Base-by-base conservation (phyloP, 2,329 filamentous ascomycete species). In the Rhinocladiella mackenziei region DNA sequence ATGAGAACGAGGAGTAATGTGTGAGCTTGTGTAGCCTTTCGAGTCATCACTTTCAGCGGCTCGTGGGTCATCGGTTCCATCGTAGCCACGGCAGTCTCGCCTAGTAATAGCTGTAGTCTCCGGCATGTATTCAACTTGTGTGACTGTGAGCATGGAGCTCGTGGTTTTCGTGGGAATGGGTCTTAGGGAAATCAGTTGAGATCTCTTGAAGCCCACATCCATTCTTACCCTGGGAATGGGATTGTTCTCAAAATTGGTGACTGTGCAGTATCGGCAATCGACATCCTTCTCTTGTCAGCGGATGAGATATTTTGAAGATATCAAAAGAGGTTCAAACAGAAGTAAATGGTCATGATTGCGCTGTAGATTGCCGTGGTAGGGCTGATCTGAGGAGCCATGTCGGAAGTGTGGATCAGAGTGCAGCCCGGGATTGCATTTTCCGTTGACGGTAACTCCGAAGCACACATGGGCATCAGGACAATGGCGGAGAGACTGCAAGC, bases 341-440 rank as follows among this genome's bases (percentile, higher is more conserved):
- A 39, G 31, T 46, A 45, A 4, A 42, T 50, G 15, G 55, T 57
- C 48, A 54, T 48, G 41, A 57, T 49, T 20, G 39, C 47, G 18
- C 30, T 35, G 25, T 51, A 57, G 41, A 54, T 20, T 22, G 51
- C 56, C 37, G 35, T 50, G n/a, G 48, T 54, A 9, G 55, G 55
- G 34, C 43, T 43, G 20, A 43, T 51, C 31, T 57, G 53, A 20
- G 51, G 39, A 35, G 53, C 42, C 38, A 51, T 48, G 28, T 41
- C 45, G 15, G 53, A 43, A 34, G 41, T 53, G 39, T 33, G 53
- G 11, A 43, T 48, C 25, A 57, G 22, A 32, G 47, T 53, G 37
- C 53, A 55, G 32, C 41, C 42, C 18, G 43, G 34, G 5, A 32
- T 23, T 10, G 19, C 22, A 6, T 20, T 9, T 10, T 15, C n/a